Conservation (phyloP, 345 rosid genomes). For the Salix brachista region DNA sequence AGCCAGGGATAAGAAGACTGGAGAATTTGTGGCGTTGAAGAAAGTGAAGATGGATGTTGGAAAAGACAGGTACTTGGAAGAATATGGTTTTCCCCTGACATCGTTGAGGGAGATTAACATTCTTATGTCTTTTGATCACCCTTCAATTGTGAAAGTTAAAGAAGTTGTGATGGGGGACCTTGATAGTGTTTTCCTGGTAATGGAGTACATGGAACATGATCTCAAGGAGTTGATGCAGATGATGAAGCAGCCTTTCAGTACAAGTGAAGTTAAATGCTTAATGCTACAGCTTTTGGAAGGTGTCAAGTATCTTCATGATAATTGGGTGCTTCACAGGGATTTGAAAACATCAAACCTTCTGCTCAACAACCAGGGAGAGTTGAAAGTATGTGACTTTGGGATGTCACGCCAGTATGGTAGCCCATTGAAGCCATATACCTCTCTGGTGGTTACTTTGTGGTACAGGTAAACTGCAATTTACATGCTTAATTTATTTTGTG, state of each 20-base stretch:
- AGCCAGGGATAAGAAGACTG: constrained; percentile 65
- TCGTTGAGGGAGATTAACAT: constrained; percentile 86
- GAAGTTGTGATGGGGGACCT: constrained; percentile 72
- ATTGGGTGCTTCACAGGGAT: constrained; percentile 93
- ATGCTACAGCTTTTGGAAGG: constrained; percentile 85
- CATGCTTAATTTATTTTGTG: background rate
- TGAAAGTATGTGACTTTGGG: constrained; percentile 83
- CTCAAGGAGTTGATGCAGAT: constrained; percentile 60
- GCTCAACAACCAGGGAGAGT: constrained; percentile 66
- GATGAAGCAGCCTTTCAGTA: constrained; percentile 71
- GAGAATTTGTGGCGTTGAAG: constrained; percentile 77
- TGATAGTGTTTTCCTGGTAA: constrained; percentile 73
- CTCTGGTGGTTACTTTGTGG: constrained; percentile 72
- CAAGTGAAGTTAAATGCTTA: constrained; percentile 86
- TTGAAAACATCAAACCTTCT: constrained; percentile 88
- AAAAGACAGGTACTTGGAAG: constrained; percentile 18
- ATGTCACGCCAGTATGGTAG: constrained; percentile 84
- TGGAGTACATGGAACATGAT: constrained; percentile 93
- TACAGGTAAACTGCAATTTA: constrained; percentile 54
- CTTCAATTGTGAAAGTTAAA: constrained; percentile 69
- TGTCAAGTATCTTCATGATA: constrained; percentile 74
- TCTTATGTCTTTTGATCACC: constrained; percentile 64
- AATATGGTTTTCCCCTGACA: constrained; percentile 72
- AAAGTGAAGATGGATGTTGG: constrained; percentile 48
- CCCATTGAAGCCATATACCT: constrained; percentile 77